Evolutionary conservation across 2,329 filamentous ascomycete species (phyloP), one percentile per base, ranked within the genome.

Genomic region (Pseudopyricularia javanii): DNA sequence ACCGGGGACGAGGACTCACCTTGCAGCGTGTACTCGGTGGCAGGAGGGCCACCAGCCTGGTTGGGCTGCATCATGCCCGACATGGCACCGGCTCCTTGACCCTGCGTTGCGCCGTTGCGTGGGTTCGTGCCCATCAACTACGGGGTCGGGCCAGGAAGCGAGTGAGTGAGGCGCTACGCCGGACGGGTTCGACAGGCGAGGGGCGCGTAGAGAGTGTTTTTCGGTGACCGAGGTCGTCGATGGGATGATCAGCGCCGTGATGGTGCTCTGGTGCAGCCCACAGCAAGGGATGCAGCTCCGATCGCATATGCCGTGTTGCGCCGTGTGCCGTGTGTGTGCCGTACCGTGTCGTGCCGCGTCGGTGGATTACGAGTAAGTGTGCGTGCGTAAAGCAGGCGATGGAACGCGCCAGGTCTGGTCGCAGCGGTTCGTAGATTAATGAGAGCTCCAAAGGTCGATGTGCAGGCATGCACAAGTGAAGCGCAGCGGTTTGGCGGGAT

Each of bases 21-120:
- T 68, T 82, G 79, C 35, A 82, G 67, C 7, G 79, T 82, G 60
- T 82, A 82, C 60, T 82, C 79, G 56, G 79, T 82, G 56, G 77
- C 76, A 60, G 75, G 75, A 43, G 77, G 78, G 59, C 78, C 72
- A 63, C 74, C 75, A 55, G 68, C 61, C 60, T 68, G 66, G 61
- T 71, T 69, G 59, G 68, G 64, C 63, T 71, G 70, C 70, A 71
- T 73, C 64, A 65, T 68, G 59, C 63, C 67, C 58, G 61, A 67
- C 63, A 69, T 68, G 50, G 76, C 73, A 67, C 70, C 69, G 59
- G 68, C 71, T 61, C 66, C 66, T 61, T 59, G 55, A 33, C 60
- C 63, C 12, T 28, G 50, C 51, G 63, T 63, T 49, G 66, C 58
- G 54, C 67, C 68, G 59, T 68, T 68, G 51, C 68, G 68, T 54